These are phyloP conservation scores for Hymenoscyphus salicellus DNA, from an alignment of 2,329 filamentous ascomycete genomes.

Conservation along the genomic window DNA sequence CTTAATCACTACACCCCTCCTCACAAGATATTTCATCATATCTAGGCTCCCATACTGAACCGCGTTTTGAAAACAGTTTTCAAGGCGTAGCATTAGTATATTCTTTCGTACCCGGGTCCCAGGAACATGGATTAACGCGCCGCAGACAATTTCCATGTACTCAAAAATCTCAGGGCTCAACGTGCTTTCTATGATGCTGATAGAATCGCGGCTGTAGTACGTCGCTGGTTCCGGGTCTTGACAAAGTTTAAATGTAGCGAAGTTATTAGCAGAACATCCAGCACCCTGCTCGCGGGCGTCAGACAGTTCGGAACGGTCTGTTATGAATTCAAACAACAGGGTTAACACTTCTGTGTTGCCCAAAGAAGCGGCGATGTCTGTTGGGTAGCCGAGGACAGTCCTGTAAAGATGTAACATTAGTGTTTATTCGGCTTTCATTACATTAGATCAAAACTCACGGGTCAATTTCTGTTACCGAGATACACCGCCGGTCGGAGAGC, in stretches of 20 bases:
- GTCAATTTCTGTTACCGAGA: background rate
- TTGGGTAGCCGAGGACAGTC: background rate
- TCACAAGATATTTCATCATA: background rate
- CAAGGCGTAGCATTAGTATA: background rate
- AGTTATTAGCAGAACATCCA: too few species aligned
- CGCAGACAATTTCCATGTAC: background rate
- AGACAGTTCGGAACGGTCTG: background rate
- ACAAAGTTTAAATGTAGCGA: too few species aligned
- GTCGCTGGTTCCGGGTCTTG: too few species aligned
- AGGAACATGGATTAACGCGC: background rate
- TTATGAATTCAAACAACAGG: background rate
- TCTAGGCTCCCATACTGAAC: background rate
- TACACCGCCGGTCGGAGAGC: background rate
- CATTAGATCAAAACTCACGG: background rate
- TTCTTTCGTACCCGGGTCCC: background rate
- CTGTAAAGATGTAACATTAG: background rate
- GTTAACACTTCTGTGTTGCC: background rate
- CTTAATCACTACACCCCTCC: background rate
- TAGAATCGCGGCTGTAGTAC: too few species aligned
- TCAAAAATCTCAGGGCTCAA: background rate
- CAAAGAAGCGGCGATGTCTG: background rate
- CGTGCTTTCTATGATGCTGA: background rate
- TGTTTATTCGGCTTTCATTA: background rate
- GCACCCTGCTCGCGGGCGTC: background rate
- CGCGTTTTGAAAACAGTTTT: too few species aligned